Base-by-base conservation (phyloP, 2,329 filamentous ascomycete species). In the Calcarisporium arbuscula region DNA sequence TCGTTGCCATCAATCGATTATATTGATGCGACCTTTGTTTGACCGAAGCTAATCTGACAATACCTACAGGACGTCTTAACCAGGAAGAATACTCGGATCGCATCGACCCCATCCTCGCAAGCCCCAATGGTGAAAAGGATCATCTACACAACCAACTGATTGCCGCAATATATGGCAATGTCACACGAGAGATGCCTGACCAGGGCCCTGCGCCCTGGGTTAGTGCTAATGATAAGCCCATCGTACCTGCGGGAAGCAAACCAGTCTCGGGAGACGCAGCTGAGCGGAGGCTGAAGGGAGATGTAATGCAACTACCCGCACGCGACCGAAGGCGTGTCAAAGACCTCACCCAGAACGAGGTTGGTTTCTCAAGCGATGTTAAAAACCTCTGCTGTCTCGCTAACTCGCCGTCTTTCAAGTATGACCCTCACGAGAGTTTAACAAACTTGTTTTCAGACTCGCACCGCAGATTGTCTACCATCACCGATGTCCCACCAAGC, bases 281-380 rank as follows among this genome's bases (percentile, higher is more conserved):
- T 22, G 79, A 84, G 57, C 67, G 77, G 47, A 70, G 70, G 45
- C 56, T 83, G 31, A 83, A 83, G 61, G 75, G 72, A 46, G 77
- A 82, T 51, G 76, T 84, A 40, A 83, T 83, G 80, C 75, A 80
- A 50, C 65, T 84, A 28, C 78, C 76, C n/a, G 75, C 67, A 38
- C 67, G 77, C 45, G 79, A 84, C 50, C 67, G 80, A 43, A 65
- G 78, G 57, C 70, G 79, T 38, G 74, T 84, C 49, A 83, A 84
- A 48, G 78, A 83, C 43, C 57, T 82, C 21, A 62, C 59, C 16
- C 68, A 71, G 17, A 80, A 80, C 47, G 75, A 81, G 45, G 77
- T 81, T 47, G 42, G 73, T 58, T 15, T n/a, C 35, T 23, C 27
- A 39, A 17, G 23, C 23, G 8, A n/a, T 15, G n/a, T n/a, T n/a